Evolutionary conservation across 345 rosid species (phyloP).

Genomic region (Murraya paniculata): DNA sequence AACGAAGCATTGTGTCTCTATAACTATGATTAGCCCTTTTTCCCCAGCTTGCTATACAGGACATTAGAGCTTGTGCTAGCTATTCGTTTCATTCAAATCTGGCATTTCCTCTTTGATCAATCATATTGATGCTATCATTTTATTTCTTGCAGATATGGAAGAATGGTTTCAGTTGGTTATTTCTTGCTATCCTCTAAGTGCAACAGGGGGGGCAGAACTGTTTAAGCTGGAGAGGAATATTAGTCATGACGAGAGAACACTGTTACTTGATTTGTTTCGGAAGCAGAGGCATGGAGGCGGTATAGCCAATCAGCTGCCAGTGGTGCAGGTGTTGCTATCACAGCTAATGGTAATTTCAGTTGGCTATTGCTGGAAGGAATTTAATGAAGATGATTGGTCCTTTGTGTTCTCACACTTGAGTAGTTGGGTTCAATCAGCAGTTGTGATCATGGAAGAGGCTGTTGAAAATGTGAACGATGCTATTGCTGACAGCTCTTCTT

Average conservation of each 20-base stretch:
- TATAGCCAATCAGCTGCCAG: constrained; percentile 45
- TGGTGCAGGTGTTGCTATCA: constrained; percentile 56
- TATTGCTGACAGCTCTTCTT: constrained; percentile 40
- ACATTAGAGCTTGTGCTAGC: constrained; percentile 6
- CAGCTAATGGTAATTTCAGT: constrained; percentile 64
- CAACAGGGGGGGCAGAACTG: constrained; percentile 36
- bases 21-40: not conserved
- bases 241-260: constrained; percentile 53
- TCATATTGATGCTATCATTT: not conserved
- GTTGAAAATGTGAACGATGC: constrained; percentile 71
- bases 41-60: not conserved
- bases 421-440: constrained; percentile 82
- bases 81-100: constrained; percentile 17
- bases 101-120: constrained; percentile 5
- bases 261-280: constrained; percentile 70
- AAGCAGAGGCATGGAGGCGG: constrained; percentile 61
- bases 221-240: constrained; percentile 54
- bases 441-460: constrained; percentile 85
- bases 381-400: constrained; percentile 83
- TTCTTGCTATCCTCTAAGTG: constrained; percentile 74
- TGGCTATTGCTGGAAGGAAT: constrained; percentile 82
- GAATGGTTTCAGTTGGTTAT: constrained; percentile 82
- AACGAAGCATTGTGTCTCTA: not conserved
- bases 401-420: constrained; percentile 60
- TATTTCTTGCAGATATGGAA: constrained; percentile 60